Evolutionary conservation across 2,329 filamentous ascomycete species (phyloP), one percentile per base, ranked within the genome.

Genomic region (Akanthomyces lecanii): DNA sequence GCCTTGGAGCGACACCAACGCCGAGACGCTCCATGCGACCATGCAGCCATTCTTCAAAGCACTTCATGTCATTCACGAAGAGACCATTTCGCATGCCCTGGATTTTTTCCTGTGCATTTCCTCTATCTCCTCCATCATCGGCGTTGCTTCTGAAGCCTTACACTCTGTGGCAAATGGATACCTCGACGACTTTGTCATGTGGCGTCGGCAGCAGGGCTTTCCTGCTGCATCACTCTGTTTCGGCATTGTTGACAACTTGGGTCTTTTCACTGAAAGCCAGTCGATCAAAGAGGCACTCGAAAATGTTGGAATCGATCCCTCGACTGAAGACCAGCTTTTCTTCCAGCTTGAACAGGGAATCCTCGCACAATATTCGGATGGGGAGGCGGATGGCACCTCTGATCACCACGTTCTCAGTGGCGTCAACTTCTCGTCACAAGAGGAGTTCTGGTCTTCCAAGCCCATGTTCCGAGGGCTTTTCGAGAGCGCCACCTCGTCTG

Each of bases 301-400:
- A 18, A 44, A 18, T 2, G n/a, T 4, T 28, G 44, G 30, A 5
- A 38, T 38, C 12, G n/a, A 23, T 6, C 8, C 6, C 2, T 38
- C 48, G 7, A 48, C 7, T 4, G 55, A 58, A 18, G 55, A 58
- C 14, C 42, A 58, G 30, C 21, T 48, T 44, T 58, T 38, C 28
- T 50, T 48, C 30, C 55, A 58, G 33, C 44, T 58, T 11, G 55
- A 58, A n/a, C 55, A 58, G 28, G 55, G 44, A 16, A 38, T 58
- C 16, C 44, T 58, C 5, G 42, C 44, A 25, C 55, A 58, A 21
- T 58, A 58, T 28, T 21, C 55, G 8, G 55, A 58, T n/a, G 55
- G 55, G 5, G 55, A 58, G 48, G 44, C 55, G 12, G 55, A 48
- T 25, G 55, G 55, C 1, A 38, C 44, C 14, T 47, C 18, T 18